Evolutionary conservation across 139 green algal genomes (phyloP).

Genomic region (Zygnema cylindricum): DNA sequence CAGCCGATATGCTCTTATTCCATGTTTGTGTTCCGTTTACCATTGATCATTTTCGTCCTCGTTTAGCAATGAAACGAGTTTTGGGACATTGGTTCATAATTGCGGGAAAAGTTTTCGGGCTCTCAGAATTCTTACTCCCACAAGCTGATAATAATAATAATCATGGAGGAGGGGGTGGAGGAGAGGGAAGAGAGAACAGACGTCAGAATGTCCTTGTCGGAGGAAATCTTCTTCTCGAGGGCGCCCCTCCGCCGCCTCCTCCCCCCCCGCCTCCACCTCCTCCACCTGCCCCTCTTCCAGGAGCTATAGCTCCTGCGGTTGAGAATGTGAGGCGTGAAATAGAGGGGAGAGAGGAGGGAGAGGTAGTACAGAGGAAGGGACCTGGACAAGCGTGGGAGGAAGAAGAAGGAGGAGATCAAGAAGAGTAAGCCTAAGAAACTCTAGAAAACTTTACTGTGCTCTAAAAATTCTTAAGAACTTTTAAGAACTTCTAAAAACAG

Average conservation of each 20-base stretch:
- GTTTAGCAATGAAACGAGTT: slow-evolving; percentile 38
- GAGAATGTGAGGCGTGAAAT: no score
- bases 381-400: no score
- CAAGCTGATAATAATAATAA: background rate
- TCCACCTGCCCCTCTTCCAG: background rate
- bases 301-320: no score
- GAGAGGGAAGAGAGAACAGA: background rate
- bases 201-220: no score
- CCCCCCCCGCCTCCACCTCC: background rate
- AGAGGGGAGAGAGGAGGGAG: no score
- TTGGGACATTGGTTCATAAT: slow-evolving; percentile 32
- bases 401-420: no score
- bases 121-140: slow-evolving; percentile 32
- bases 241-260: background rate
- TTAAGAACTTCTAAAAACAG: no score
- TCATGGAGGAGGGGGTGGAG: background rate
- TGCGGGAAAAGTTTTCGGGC: background rate
- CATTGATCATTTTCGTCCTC: slow-evolving; percentile 58
- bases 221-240: slow-evolving; percentile 6
- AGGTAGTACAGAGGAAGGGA: no score
- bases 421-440: no score
- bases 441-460: no score
- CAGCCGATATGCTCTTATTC: slow-evolving; percentile 60
- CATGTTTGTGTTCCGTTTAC: slow-evolving; percentile 61
- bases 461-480: no score